Conservation (phyloP, 2,329 filamentous ascomycete species). For the Ophioceras dolichostomum region DNA sequence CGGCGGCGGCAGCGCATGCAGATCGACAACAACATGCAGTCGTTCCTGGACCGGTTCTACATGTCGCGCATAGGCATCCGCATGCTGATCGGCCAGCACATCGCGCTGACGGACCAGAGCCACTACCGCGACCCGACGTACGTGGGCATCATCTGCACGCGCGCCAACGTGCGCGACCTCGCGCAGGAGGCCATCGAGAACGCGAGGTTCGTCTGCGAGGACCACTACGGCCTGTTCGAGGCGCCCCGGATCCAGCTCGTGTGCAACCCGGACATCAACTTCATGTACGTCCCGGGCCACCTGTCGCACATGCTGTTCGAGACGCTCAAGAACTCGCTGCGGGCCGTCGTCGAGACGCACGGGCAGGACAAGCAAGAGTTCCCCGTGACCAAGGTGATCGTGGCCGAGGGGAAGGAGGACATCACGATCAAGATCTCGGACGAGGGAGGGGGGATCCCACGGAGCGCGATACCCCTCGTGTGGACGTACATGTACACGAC, state of each 20-base stretch:
- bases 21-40: slow-evolving; percentile 94
- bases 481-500: slow-evolving; percentile 99
- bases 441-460: slow-evolving; percentile 89
- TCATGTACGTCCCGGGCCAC: slow-evolving; percentile 99
- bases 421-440: slow-evolving; percentile 98
- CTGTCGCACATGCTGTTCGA: slow-evolving; percentile 99
- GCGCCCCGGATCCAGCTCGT: slow-evolving; percentile 94
- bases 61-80: slow-evolving; percentile 99
- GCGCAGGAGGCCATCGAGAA: slow-evolving; percentile 98
- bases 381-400: slow-evolving; percentile 92
- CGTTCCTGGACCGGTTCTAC: slow-evolving; percentile 97
- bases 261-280: slow-evolving; percentile 86
- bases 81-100: slow-evolving; percentile 98
- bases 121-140: slow-evolving; percentile 84
- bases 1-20: slow-evolving; percentile 93
- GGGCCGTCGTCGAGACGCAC: slow-evolving; percentile 91
- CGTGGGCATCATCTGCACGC: slow-evolving; percentile 97
- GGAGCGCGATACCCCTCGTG: slow-evolving; percentile 89
- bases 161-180: slow-evolving; percentile 90
- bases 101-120: slow-evolving; percentile 88
- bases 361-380: slow-evolving; percentile 94
- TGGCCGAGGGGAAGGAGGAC: slow-evolving; percentile 94
- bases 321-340: slow-evolving; percentile 94
- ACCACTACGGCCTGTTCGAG: slow-evolving; percentile 95
- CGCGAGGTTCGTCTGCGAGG: slow-evolving; percentile 96